Conservation (phyloP, 2,329 filamentous ascomycete genomes). For the Botrytis tulipae region DNA sequence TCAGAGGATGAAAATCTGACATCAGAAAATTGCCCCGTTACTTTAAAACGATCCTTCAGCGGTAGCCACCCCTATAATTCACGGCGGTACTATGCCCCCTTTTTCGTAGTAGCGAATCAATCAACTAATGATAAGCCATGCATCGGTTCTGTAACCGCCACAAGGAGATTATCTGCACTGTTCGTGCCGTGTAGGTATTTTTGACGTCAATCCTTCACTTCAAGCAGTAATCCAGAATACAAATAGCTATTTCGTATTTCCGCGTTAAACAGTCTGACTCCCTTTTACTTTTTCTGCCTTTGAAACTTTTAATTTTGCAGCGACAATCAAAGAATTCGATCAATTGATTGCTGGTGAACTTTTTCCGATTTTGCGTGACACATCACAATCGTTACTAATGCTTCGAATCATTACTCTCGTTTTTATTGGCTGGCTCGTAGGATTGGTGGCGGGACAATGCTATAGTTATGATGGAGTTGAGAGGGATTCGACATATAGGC, state of each 20-base stretch:
- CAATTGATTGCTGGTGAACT: background rate
- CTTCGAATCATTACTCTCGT: background rate
- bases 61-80: background rate
- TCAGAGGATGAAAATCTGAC: background rate
- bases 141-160: background rate
- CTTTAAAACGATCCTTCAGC: background rate
- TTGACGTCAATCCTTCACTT: background rate
- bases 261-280: background rate
- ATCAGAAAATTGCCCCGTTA: background rate
- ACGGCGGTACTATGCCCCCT: background rate
- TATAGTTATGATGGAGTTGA: slow-evolving; percentile 7
- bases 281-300: background rate
- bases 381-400: background rate
- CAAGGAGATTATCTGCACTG: background rate
- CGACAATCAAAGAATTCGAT: background rate
- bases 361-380: background rate
- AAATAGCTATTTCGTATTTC: background rate
- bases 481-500: slow-evolving; percentile 4
- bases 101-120: background rate
- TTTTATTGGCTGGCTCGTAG: background rate
- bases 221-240: background rate
- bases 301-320: background rate
- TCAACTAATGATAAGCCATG: background rate
- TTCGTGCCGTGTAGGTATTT: background rate
- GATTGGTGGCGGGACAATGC: slow-evolving; percentile 1